Conservation (phyloP, 2,329 filamentous ascomycete genomes). For the Diaporthe helianthi region DNA sequence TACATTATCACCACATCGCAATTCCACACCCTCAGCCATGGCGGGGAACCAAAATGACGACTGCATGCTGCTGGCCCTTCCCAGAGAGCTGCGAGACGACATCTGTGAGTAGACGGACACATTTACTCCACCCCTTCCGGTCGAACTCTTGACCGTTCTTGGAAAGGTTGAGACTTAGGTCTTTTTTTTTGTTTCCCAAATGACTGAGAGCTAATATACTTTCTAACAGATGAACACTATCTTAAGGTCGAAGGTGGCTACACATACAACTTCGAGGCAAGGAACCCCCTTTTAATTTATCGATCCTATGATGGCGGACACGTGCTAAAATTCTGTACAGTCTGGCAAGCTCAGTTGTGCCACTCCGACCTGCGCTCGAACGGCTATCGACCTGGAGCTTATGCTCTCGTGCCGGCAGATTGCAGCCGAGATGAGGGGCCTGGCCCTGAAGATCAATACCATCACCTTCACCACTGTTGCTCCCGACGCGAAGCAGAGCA, state of each 20-base stretch:
- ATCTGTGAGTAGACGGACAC: neutral
- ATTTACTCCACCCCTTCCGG: neutral
- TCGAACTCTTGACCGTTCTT: neutral
- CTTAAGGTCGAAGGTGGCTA: neutral
- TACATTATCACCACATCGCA: neutral
- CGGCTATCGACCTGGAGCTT: neutral
- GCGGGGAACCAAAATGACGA: neutral
- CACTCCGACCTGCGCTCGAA: neutral
- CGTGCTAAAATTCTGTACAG: neutral
- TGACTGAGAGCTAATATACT: neutral
- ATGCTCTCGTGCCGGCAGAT: slow-evolving; percentile 6
- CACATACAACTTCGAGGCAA: neutral
- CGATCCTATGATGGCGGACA: neutral
- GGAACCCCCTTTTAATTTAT: neutral
- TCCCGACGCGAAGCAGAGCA: neutral
- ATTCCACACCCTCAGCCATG: neutral
- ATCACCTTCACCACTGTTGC: neutral
- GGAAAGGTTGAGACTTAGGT: neutral
- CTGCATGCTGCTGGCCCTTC: neutral
- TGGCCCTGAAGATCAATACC: neutral
- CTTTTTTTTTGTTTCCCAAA: neutral
- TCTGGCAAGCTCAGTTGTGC: neutral
- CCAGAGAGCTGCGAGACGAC: neutral
- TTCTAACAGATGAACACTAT: neutral
- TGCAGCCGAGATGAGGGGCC: slow-evolving; percentile 2